Percentiles rank a stretch among this genome's conserved stretches.
Conservation (phyloP, 495 filamentous ascomycete genomes). For the Penicillium soppii region DNA sequence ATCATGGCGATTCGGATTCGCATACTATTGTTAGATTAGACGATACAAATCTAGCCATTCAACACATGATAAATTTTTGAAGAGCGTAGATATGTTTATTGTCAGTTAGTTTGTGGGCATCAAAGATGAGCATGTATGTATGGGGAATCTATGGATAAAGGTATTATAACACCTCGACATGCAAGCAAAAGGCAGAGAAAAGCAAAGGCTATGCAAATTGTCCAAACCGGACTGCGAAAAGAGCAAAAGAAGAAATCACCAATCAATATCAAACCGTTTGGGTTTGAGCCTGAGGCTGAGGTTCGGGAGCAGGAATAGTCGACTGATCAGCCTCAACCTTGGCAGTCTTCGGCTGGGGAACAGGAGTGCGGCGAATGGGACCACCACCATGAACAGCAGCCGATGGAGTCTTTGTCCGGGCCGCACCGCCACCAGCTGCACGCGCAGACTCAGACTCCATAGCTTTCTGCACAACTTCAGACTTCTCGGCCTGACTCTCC, state of each 20-base stretch:
- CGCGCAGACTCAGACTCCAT: conserved; percentile 48
- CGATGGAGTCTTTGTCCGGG: conserved; percentile 30
- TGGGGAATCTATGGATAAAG: conserved; percentile 4
- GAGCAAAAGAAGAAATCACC: neutral
- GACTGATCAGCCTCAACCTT: conserved; percentile 17
- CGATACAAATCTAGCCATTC: conserved; percentile 1
- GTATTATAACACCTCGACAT: conserved; percentile 3
- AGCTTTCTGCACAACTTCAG: conserved; percentile 52
- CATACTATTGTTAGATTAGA: conserved; percentile 1
- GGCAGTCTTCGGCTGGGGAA: conserved; percentile 26
- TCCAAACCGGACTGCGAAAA: neutral
- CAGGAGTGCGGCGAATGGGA: conserved; percentile 42
- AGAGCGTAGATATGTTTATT: neutral
- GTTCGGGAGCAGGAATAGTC: conserved; percentile 21
- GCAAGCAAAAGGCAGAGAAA: conserved; percentile 15
- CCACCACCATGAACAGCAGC: conserved; percentile 26
- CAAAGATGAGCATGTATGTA: neutral
- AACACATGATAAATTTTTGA: neutral
- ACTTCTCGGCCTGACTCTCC: conserved; percentile 13
- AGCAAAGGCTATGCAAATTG: conserved; percentile 26
- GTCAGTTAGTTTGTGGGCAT: neutral
- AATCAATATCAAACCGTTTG: conserved; percentile 18
- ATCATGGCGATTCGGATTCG: conserved; percentile 2
- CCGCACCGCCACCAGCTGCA: conserved; percentile 38
- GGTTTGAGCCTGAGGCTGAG: conserved; percentile 6